phyloP scores from a whole-genome alignment of 129 eudicot species.

The Apium graveolens region DNA sequence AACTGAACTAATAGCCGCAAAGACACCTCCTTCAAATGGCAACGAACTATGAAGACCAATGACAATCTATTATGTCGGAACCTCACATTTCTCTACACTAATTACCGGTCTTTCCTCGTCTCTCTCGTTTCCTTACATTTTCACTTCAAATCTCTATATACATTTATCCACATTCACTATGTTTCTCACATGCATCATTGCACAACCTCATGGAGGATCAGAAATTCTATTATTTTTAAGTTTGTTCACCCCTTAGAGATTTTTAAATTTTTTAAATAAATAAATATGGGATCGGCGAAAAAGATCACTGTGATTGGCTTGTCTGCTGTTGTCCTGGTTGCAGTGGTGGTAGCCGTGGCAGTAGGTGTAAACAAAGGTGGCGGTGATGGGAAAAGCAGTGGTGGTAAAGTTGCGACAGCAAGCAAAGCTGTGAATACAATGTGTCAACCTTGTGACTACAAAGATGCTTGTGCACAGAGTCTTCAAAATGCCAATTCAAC shows the following conservation, averaged over 20 bases:
- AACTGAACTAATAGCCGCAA: not conserved
- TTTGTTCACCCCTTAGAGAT: not conserved
- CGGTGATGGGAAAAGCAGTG: not conserved
- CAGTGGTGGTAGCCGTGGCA: conserved; percentile 16
- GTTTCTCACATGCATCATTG: not conserved
- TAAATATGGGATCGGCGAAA: not conserved
- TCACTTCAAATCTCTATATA: not conserved
- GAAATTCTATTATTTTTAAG: not conserved
- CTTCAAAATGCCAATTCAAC: conserved; percentile 19
- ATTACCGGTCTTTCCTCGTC: not conserved
- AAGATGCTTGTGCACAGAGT: conserved; percentile 36
- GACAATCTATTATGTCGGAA: not conserved
- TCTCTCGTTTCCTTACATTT: not conserved
- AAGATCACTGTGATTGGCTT: not conserved
- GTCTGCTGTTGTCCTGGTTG: conserved; percentile 13
- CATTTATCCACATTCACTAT: not conserved
- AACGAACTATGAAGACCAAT: not conserved
- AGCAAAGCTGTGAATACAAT: conserved; percentile 27
- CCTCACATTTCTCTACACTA: not conserved
- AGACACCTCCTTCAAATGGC: not conserved
- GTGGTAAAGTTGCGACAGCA: conserved; percentile 4
- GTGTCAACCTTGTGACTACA: conserved; percentile 39
- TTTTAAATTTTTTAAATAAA: not conserved
- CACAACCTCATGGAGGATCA: not conserved
- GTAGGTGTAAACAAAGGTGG: not conserved